Base-by-base conservation (phyloP, 768 basidiomycete genomes). In the Leucocoprinus leucothites region DNA sequence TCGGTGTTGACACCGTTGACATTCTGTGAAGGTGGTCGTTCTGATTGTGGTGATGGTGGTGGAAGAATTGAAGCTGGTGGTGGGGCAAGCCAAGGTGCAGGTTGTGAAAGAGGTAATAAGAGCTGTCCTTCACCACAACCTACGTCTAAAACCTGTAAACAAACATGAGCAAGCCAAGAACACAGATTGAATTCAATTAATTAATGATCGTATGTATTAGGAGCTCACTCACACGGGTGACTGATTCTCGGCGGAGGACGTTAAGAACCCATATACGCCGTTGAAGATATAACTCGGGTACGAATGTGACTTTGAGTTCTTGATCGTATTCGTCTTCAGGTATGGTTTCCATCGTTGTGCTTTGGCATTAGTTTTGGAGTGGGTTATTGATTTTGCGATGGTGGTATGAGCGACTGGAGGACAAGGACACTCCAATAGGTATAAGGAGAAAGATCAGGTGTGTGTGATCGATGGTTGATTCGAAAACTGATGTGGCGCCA, bases 41-140 rank as follows among this genome's bases (percentile, higher is more conserved):
- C 56, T 52, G 58, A 52, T 35, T 57, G 58, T 42, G 62, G 50
- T 40, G 63, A 57, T 42, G 62, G 48, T 40, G 63, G 58, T 43
- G 71, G 68, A n/a, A 73, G 68, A 35, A 79, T 50, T 1, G 68
- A 62, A 7, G 61, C 43, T 21, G 75, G 72, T 2, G 76, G 76
- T 18, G 81, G 65, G 41, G 73, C 59, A 22, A 86, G 78, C 82
- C 87, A 88, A 0, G 86, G 84, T 1, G 91, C 83, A 0, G 92
- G 87, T 63, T 89, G 85, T 59, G 82, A 81, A 9, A 95, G 81
- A 9, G 84, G 78, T 0, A 74, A 67, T 13, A 94, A 80, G 7
- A 94, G 76, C 36, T 84, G 74, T 19, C 92, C 92, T 68, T 90
- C 84, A 38, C 92, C 92, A 61, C 92, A 95, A 3, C 92, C 92